Percentiles rank a stretch among this genome's conserved stretches.
These are phyloP conservation scores for Nicotiana tomentosiformis DNA, from an alignment of 257 asterid species.

Conservation along the genomic window DNA sequence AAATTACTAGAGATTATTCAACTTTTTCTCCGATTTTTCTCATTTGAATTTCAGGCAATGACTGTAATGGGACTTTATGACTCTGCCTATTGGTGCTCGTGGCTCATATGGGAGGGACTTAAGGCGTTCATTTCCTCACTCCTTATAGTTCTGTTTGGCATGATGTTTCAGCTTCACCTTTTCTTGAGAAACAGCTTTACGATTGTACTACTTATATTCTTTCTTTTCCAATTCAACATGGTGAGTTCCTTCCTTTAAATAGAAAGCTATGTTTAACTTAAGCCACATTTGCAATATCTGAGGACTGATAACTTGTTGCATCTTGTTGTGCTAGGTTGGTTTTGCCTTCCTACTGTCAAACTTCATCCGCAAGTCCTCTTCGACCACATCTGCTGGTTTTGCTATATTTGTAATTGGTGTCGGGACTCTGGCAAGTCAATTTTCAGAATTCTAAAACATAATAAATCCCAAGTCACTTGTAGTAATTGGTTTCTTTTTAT, in stretches of 20 bases:
- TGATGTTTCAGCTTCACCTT: constrained; percentile 22
- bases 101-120: constrained; percentile 37
- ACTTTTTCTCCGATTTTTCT: neutral
- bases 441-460: neutral
- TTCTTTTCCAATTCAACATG: constrained; percentile 33
- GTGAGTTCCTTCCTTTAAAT: constrained; percentile 13
- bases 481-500: neutral
- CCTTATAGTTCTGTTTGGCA: constrained; percentile 31
- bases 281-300: neutral
- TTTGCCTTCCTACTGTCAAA: constrained; percentile 32
- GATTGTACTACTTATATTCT: constrained; percentile 30
- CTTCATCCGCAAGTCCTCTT: constrained; percentile 29
- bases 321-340: constrained; percentile 21
- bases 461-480: too few species aligned
- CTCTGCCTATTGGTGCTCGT: constrained; percentile 40
- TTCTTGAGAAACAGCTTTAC: constrained; percentile 26
- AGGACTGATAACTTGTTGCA: neutral
- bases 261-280: neutral
- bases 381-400: constrained; percentile 30
- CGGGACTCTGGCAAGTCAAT: constrained; percentile 24
- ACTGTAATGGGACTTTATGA: constrained; percentile 42
- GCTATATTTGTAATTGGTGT: constrained; percentile 22
- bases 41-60: constrained; percentile 29
- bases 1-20: neutral
- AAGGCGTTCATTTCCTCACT: constrained; percentile 28